A percentile compares a stretch with the other conserved stretches of the same genome.
Evolutionary conservation across 169 alveolate species (phyloP).

Genomic region (Plasmodium malariae): DNA sequence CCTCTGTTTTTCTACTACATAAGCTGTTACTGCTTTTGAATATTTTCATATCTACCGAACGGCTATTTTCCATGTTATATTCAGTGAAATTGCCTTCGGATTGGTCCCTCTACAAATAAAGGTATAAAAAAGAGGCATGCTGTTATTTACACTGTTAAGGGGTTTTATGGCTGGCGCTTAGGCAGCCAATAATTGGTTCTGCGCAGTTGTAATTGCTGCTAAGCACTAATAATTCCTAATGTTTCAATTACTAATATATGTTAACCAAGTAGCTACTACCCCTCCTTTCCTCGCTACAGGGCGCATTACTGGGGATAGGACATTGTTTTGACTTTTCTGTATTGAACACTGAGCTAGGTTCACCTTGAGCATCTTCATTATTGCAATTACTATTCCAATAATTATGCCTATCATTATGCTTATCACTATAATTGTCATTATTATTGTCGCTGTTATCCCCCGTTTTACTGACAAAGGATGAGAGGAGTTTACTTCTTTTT

Average conservation of each 20-base stretch:
- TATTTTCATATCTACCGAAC: neutral
- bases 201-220: neutral
- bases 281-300: neutral
- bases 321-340: neutral
- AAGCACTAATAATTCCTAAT: neutral
- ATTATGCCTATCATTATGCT: neutral
- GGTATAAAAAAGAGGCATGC: neutral
- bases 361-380: neutral
- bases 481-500: neutral
- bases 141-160: neutral
- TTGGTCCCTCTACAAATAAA: slow-evolving; percentile 14
- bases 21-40: slow-evolving; percentile 3
- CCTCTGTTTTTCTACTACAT: slow-evolving; percentile 30
- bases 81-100: neutral
- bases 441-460: neutral
- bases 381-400: neutral
- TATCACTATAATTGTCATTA: neutral
- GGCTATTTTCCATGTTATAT: no score
- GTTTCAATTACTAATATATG: neutral
- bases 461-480: no score
- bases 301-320: neutral
- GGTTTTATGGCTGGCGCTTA: no score
- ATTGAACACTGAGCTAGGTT: neutral
- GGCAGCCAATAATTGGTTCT: no score
- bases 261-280: neutral